Conservation (phyloP, 1,139 yeast species). For the Debaryomycetaceae sp. region DNA sequence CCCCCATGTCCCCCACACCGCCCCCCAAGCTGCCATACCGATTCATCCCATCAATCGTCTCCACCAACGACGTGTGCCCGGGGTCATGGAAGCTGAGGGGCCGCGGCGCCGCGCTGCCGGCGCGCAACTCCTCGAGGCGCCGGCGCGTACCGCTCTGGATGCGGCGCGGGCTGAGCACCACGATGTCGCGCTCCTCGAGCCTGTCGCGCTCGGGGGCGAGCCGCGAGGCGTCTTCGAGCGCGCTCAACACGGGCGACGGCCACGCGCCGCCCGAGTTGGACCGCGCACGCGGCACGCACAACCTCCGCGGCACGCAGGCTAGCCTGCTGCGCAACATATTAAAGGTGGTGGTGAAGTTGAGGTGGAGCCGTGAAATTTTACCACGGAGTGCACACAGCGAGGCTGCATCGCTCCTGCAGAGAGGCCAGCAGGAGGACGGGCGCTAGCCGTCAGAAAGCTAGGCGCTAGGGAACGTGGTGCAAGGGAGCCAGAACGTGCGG, state of each 20-base stretch:
- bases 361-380: constrained; percentile 1
- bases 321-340: too few species aligned
- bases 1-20: background rate
- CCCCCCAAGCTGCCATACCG: too few species aligned
- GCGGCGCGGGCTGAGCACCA: constrained; percentile 16
- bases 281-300: too few species aligned
- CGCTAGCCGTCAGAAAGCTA: too few species aligned
- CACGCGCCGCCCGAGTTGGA: too few species aligned
- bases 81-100: background rate
- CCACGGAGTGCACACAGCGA: background rate
- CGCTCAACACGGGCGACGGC: constrained; percentile 13
- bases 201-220: constrained; percentile 8
- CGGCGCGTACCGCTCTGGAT: constrained; percentile 1
- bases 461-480: too few species aligned
- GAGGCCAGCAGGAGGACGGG: too few species aligned
- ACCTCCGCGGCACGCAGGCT: too few species aligned
- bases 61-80: background rate
- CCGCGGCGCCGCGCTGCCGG: constrained; percentile 2
- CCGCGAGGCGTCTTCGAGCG: constrained; percentile 13
- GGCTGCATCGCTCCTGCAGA: constrained; percentile 2
- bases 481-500: too few species aligned
- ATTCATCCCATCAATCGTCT: constrained; percentile 7
- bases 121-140: constrained; percentile 5
- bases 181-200: constrained; percentile 10
- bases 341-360: background rate